phyloP scores from a whole-genome alignment of 805 yeast species.

The Millerago galiae region DNA sequence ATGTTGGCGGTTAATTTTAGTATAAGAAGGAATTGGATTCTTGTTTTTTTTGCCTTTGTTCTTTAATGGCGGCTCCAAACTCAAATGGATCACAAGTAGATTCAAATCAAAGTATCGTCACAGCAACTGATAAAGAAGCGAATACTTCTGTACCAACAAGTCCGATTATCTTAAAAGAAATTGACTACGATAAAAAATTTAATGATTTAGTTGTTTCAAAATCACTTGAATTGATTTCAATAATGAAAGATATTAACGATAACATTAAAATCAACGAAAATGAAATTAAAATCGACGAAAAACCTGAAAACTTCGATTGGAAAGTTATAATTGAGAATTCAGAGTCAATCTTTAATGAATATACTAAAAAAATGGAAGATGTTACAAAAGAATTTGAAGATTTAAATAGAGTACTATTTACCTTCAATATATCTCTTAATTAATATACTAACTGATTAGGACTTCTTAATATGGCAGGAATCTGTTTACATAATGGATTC shows the following conservation, averaged over 20 bases:
- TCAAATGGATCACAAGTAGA: background rate
- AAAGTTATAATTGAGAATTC: conserved; percentile 9
- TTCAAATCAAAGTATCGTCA: conserved; percentile 5
- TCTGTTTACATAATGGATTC: conserved; percentile 20
- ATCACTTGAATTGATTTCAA: conserved; percentile 4
- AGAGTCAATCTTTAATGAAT: conserved; percentile 16
- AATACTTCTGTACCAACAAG: conserved; percentile 1
- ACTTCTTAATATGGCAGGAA: conserved; percentile 24
- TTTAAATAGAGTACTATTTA: conserved; percentile 13
- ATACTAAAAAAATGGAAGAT: conserved; percentile 16
- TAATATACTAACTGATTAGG: conserved; percentile 4
- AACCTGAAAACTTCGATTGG: conserved; percentile 12
- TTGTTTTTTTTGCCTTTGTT: background rate
- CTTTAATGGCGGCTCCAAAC: background rate
- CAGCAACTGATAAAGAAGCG: conserved; percentile 5
- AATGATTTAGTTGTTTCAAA: background rate
- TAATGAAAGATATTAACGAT: conserved; percentile 4
- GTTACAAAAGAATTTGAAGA: conserved; percentile 19
- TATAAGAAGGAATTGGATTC: background rate
- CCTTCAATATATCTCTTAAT: background rate
- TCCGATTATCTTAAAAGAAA: background rate
- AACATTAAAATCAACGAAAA: background rate
- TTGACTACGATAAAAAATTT: conserved; percentile 1
- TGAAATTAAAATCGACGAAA: background rate
- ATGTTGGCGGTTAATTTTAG: conserved; percentile 1